These are phyloP conservation scores for Rhizophagus sp. DNA, from an alignment of 192 early-diverging fungal genomes.

Conservation along the genomic window DNA sequence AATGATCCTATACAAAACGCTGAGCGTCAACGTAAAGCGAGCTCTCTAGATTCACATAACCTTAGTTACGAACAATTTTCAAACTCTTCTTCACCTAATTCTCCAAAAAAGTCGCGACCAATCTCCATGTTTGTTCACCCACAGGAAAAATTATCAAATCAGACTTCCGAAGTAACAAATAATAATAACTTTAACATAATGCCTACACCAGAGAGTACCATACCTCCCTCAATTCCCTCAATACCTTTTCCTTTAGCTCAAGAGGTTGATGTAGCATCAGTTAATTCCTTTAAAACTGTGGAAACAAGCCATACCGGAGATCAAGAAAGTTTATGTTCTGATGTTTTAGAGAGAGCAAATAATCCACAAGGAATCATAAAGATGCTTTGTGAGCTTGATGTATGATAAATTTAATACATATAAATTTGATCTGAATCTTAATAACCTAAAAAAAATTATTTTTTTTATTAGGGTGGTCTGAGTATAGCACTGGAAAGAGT, in stretches of 20 bases:
- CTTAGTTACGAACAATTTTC: not conserved
- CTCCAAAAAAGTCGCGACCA: constrained; percentile 28
- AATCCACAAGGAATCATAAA: constrained; percentile 39
- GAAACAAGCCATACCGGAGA: constrained; percentile 25
- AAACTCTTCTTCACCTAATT: not conserved
- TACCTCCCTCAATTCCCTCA: not conserved
- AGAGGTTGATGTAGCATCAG: constrained; percentile 37
- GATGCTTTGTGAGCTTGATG: constrained; percentile 44
- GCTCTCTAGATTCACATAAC: not conserved
- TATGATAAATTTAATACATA: constrained; percentile 7
- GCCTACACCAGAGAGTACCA: constrained; percentile 2
- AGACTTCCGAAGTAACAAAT: constrained; percentile 9
- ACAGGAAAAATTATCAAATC: constrained; percentile 33
- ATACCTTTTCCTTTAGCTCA: not conserved
- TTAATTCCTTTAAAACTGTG: constrained; percentile 29
- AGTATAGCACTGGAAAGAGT: constrained; percentile 65
- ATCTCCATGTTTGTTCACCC: constrained; percentile 44
- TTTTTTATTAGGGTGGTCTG: constrained; percentile 59
- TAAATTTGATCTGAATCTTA: not conserved
- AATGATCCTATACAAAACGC: not conserved
- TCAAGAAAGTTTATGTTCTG: constrained; percentile 32
- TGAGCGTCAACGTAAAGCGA: constrained; percentile 14
- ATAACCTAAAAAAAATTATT: not conserved
- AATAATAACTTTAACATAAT: constrained; percentile 5
- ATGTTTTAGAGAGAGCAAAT: constrained; percentile 31